Evolutionary conservation across 805 yeast species (phyloP).

Genomic region (Wickerhamiella kurtzmanii): DNA sequence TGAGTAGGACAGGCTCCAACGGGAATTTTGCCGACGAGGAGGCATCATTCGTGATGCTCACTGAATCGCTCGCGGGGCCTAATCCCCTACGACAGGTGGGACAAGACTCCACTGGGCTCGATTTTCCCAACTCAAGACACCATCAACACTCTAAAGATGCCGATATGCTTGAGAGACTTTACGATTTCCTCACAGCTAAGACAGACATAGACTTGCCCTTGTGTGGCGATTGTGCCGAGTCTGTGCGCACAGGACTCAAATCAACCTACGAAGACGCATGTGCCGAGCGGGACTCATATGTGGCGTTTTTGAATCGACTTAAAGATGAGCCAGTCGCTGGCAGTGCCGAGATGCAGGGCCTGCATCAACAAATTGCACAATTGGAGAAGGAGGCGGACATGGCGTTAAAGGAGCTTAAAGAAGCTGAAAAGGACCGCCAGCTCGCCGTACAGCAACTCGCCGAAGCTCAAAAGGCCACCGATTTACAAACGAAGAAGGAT

Average conservation of each 20-base stretch:
- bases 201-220: slow-evolving; percentile 76
- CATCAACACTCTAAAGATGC: slow-evolving; percentile 7
- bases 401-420: slow-evolving; percentile 26
- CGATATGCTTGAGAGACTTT: slow-evolving; percentile 42
- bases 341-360: slow-evolving; percentile 32
- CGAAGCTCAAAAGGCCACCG: slow-evolving; percentile 31
- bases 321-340: slow-evolving; percentile 41
- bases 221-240: slow-evolving; percentile 70
- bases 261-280: slow-evolving; percentile 57
- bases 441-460: slow-evolving; percentile 29
- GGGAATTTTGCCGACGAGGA: slow-evolving; percentile 13
- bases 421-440: slow-evolving; percentile 23
- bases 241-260: slow-evolving; percentile 50
- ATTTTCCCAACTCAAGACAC: background rate
- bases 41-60: slow-evolving; percentile 18
- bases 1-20: slow-evolving; percentile 4
- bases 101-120: slow-evolving; percentile 1
- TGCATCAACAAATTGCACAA: slow-evolving; percentile 34
- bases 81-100: slow-evolving; percentile 11
- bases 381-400: slow-evolving; percentile 30
- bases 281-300: slow-evolving; percentile 65
- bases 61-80: slow-evolving; percentile 16
- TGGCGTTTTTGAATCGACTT: slow-evolving; percentile 57
- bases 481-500: slow-evolving; percentile 20
- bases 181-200: slow-evolving; percentile 56